Conservation (phyloP, 352 stramenopile genomes). For the Globisporangium viniferum region DNA sequence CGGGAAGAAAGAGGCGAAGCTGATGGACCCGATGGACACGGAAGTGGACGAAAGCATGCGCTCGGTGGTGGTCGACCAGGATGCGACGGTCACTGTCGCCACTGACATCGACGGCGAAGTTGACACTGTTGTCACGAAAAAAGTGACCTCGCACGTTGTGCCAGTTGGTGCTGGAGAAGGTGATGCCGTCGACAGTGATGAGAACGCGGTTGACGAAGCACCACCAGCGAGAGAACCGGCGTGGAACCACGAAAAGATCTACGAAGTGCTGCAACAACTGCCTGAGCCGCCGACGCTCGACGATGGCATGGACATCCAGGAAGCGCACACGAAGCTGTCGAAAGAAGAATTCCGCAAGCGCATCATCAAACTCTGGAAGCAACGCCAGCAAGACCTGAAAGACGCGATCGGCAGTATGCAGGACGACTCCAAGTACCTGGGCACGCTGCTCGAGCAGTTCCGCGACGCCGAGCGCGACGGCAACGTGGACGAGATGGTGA, state of each 20-base stretch:
- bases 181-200: neutral
- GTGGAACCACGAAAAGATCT: constrained; percentile 88
- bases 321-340: constrained; percentile 64
- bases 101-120: constrained; percentile 59
- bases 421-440: constrained; percentile 76
- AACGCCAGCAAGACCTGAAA: constrained; percentile 77
- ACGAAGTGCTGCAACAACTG: constrained; percentile 72
- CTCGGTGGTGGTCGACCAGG: constrained; percentile 32
- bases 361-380: constrained; percentile 80
- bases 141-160: neutral
- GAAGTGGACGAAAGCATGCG: constrained; percentile 30
- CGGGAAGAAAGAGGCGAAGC: constrained; percentile 80
- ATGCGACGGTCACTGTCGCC: constrained; percentile 50
- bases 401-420: constrained; percentile 75
- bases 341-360: constrained; percentile 66
- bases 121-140: constrained; percentile 17
- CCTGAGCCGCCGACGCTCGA: constrained; percentile 70
- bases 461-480: constrained; percentile 50
- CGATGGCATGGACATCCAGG: constrained; percentile 69
- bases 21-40: constrained; percentile 45
- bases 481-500: constrained; percentile 44
- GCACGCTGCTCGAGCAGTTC: constrained; percentile 70
- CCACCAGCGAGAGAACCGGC: constrained; percentile 45
- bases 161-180: neutral
- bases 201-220: constrained; percentile 24